These are phyloP conservation scores for Raffaelea ambrosiae DNA, from an alignment of 2,329 filamentous ascomycete genomes.

Conservation along the genomic window DNA sequence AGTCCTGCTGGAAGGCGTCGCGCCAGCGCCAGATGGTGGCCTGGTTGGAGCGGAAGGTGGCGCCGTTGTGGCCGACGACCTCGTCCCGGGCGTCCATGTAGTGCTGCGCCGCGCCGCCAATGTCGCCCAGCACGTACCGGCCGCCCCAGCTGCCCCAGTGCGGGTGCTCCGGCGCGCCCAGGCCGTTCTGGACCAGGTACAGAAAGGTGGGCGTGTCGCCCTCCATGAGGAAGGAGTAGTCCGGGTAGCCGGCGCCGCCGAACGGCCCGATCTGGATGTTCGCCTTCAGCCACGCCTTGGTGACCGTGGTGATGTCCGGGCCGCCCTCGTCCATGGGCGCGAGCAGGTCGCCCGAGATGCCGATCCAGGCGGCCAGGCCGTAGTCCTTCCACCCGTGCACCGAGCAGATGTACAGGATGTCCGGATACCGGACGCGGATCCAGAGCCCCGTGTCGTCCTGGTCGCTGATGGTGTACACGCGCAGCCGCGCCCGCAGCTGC, in stretches of 20 bases:
- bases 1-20: constrained; percentile 30
- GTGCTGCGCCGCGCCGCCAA: constrained; percentile 11
- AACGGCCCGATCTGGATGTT: constrained; percentile 42
- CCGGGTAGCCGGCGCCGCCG: constrained; percentile 35
- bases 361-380: constrained; percentile 43
- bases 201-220: constrained; percentile 42
- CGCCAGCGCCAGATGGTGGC: constrained; percentile 35
- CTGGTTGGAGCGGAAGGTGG: constrained; percentile 18
- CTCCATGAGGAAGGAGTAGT: constrained; percentile 42
- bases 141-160: constrained; percentile 42
- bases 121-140: constrained; percentile 13
- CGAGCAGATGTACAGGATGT: constrained; percentile 46
- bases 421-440: constrained; percentile 44
- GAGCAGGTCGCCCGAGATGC: constrained; percentile 27
- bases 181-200: constrained; percentile 38
- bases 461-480: constrained; percentile 49
- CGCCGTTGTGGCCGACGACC: constrained; percentile 19
- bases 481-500: constrained; percentile 23
- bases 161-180: constrained; percentile 35
- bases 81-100: constrained; percentile 21
- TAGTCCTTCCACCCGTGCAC: constrained; percentile 50
- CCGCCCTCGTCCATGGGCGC: constrained; percentile 30
- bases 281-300: constrained; percentile 40
- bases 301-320: constrained; percentile 37
- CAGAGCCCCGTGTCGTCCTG: constrained; percentile 49